These are phyloP conservation scores for Teunomyces lycoperdinae DNA, from an alignment of 805 yeast species.

Conservation along the genomic window DNA sequence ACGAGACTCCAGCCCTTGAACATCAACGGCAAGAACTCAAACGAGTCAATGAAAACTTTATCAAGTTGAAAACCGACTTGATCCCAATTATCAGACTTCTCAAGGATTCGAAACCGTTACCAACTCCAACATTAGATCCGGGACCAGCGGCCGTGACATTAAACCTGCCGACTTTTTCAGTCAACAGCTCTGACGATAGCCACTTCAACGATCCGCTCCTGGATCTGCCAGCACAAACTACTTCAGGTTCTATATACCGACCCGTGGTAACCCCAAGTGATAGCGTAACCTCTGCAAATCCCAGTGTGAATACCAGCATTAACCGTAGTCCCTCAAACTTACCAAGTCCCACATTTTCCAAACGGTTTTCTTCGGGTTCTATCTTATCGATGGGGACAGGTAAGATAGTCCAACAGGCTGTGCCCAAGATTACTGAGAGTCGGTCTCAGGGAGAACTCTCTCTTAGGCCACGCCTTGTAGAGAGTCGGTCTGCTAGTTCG, in stretches of 20 bases:
- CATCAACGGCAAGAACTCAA: slow-evolving; percentile 27
- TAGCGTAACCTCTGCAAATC: slow-evolving; percentile 3
- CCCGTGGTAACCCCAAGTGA: slow-evolving; percentile 4
- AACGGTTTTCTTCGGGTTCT: slow-evolving; percentile 37
- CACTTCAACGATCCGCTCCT: slow-evolving; percentile 8
- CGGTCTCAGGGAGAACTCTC: slow-evolving; percentile 13
- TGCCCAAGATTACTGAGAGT: slow-evolving; percentile 15
- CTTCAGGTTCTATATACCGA: slow-evolving; percentile 15
- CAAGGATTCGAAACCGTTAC: slow-evolving; percentile 67
- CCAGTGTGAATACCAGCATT: background rate
- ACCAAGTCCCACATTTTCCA: slow-evolving; percentile 22
- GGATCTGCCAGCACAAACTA: slow-evolving; percentile 10
- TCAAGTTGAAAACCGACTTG: slow-evolving; percentile 59
- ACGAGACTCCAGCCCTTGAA: slow-evolving; percentile 15
- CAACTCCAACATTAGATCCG: slow-evolving; percentile 56
- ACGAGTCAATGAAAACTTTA: slow-evolving; percentile 51
- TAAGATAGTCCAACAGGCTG: slow-evolving; percentile 29
- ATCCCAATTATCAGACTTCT: slow-evolving; percentile 59
- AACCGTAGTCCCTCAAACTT: slow-evolving; percentile 5
- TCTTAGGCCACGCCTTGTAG: slow-evolving; percentile 8
- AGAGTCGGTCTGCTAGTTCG: background rate
- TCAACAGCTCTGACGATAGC: slow-evolving; percentile 14
- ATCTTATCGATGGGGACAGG: slow-evolving; percentile 43
- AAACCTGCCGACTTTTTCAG: slow-evolving; percentile 31
- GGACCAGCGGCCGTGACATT: slow-evolving; percentile 20